A percentile compares a stretch with the other conserved stretches of the same genome.
Evolutionary conservation across 2,329 filamentous ascomycete species (phyloP).

Genomic region (Diplodia corticola): DNA sequence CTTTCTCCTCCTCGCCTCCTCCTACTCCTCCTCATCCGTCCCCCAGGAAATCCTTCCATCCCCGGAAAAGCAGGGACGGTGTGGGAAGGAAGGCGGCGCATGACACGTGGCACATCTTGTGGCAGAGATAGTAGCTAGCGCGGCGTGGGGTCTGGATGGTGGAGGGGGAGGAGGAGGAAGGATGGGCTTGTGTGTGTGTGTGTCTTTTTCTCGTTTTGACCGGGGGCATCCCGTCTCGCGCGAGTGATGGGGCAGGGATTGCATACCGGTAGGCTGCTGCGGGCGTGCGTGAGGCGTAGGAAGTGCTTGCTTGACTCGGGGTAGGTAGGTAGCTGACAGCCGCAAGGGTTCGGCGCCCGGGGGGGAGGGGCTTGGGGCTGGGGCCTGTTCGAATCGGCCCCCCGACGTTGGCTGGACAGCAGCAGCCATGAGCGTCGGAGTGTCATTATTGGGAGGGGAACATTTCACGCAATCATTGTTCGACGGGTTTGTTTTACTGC

Average conservation of each 20-base stretch:
- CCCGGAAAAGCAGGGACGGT: background rate
- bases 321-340: too few relatives aligned
- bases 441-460: background rate
- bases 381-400: too few relatives aligned
- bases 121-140: too few relatives aligned
- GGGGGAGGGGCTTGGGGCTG: too few relatives aligned
- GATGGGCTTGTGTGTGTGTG: background rate
- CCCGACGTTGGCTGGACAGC: too few relatives aligned
- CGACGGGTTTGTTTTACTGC: background rate
- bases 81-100: background rate
- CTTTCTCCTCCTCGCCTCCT: background rate
- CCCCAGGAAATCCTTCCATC: background rate
- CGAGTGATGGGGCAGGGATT: background rate
- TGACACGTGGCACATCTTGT: background rate
- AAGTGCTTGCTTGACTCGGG: too few relatives aligned
- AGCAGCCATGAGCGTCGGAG: too few relatives aligned
- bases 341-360: too few relatives aligned
- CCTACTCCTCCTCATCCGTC: background rate
- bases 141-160: background rate
- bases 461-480: slow-evolving; percentile 8
- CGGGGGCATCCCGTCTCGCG: background rate
- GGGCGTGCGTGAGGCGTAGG: too few relatives aligned
- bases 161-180: background rate
- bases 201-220: background rate
- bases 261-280: too few relatives aligned